Conservation (phyloP, 176 grass and related monocot genomes). For the Cenchrus purpureus region DNA sequence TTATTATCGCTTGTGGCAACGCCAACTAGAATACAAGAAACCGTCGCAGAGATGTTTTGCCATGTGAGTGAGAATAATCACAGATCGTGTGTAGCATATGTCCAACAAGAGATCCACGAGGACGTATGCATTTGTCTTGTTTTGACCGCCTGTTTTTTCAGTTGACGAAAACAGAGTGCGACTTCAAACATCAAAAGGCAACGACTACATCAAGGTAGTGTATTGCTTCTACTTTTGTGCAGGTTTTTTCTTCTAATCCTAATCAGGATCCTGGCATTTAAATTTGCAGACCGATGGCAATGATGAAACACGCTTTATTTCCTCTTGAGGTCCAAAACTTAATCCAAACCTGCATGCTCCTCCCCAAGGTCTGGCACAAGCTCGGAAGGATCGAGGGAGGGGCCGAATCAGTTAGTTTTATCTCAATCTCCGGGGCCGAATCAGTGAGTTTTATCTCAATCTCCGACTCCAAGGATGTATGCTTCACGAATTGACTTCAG, state of each 20-base stretch:
- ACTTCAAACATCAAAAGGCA: slow-evolving; percentile 38
- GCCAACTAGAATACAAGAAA: background rate
- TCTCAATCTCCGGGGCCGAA: too few species aligned
- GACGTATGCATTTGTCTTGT: background rate
- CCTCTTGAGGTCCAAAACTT: slow-evolving; percentile 64
- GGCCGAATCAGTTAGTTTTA: too few species aligned
- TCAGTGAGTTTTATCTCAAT: too few species aligned
- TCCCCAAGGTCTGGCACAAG: too few species aligned
- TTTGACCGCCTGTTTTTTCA: slow-evolving; percentile 1
- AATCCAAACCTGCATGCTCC: too few species aligned
- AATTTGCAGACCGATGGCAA: slow-evolving; percentile 24
- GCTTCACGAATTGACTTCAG: too few species aligned
- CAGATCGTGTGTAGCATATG: background rate
- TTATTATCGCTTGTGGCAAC: background rate
- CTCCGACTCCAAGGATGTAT: too few species aligned
- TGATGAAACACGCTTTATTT: slow-evolving; percentile 59
- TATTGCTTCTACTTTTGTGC: too few species aligned
- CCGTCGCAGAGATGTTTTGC: background rate
- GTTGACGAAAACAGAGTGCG: slow-evolving; percentile 64
- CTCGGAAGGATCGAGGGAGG: too few species aligned
- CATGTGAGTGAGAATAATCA: background rate
- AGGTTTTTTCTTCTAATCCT: background rate
- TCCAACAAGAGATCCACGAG: background rate
- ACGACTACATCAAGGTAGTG: slow-evolving; percentile 83
- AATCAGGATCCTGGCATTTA: background rate